Conservation (phyloP, 2,329 filamentous ascomycete genomes). For the Alternaria triticina region DNA sequence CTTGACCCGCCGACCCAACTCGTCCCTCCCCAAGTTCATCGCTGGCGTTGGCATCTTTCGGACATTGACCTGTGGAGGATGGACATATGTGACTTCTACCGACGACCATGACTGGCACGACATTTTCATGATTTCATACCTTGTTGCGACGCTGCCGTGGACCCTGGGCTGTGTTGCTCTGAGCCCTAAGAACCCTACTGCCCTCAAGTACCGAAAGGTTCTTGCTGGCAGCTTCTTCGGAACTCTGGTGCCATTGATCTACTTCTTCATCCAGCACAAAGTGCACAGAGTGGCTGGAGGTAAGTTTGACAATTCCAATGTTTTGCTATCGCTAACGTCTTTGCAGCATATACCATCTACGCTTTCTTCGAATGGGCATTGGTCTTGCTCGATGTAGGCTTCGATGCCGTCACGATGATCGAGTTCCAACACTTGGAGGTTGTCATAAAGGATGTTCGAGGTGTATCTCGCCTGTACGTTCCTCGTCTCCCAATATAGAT, state of each 20-base stretch:
- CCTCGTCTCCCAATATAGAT: conserved; percentile 89
- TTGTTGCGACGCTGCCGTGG: conserved; percentile 94
- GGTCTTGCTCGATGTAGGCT: conserved; percentile 92
- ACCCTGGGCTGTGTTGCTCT: conserved; percentile 87
- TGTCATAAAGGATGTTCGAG: conserved; percentile 85
- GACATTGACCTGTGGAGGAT: conserved; percentile 92
- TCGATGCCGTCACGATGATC: conserved; percentile 91
- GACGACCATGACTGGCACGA: conserved; percentile 99
- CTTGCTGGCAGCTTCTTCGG: conserved; percentile 86
- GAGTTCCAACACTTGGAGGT: conserved; percentile 92
- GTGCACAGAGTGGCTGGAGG: conserved; percentile 92
- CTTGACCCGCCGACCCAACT: conserved; percentile 77
- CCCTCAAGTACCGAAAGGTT: conserved; percentile 88
- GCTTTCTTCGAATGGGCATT: conserved; percentile 98
- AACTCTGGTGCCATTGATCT: conserved; percentile 86
- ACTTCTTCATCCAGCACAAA: conserved; percentile 99
- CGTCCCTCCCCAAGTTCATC: conserved; percentile 79
- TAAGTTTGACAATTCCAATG: conserved; percentile 55
- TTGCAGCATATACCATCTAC: conserved; percentile 90
- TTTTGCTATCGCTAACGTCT: conserved; percentile 26
- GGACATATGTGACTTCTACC: conserved; percentile 98
- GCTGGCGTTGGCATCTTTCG: conserved; percentile 81
- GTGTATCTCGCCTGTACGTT: conserved; percentile 97
- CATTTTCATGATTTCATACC: conserved; percentile 98
- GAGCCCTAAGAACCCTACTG: conserved; percentile 81